A percentile compares a stretch with the other conserved stretches of the same genome.
Evolutionary conservation across 805 yeast genomes (phyloP).

Genomic region (Candida tammaniensis): DNA sequence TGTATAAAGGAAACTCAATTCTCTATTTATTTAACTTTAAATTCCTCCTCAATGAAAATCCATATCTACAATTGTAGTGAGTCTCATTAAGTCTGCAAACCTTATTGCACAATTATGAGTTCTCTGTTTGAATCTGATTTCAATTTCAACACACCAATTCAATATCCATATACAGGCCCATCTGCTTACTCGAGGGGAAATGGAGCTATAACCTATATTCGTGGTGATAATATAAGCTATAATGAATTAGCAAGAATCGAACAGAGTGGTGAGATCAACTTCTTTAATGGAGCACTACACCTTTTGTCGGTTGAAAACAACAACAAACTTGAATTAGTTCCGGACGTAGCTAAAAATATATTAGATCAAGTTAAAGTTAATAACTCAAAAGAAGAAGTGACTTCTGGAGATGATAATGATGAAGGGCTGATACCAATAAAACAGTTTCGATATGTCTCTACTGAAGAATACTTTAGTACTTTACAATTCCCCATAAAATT

Average conservation of each 20-base stretch:
- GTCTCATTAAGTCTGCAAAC: too few relatives aligned
- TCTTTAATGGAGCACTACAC: background rate
- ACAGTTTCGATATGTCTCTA: background rate
- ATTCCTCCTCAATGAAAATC: too few relatives aligned
- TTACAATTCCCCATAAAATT: too few relatives aligned
- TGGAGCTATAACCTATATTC: background rate
- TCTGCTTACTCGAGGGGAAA: background rate
- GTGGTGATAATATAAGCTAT: conserved; percentile 1
- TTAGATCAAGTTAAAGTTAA: conserved; percentile 1
- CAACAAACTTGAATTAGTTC: background rate
- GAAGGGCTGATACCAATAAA: background rate
- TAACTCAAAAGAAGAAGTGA: background rate
- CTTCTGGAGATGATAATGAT: background rate
- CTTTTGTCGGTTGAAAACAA: background rate
- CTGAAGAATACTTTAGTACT: background rate
- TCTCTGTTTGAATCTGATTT: too few relatives aligned
- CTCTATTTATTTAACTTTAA: too few relatives aligned
- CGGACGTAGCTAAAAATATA: background rate
- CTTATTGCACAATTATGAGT: too few relatives aligned
- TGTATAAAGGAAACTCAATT: too few relatives aligned
- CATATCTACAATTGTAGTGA: too few relatives aligned
- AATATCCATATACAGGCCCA: conserved; percentile 1
- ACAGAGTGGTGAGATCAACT: conserved; percentile 1
- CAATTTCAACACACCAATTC: background rate
- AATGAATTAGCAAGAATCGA: background rate